Base-by-base conservation (phyloP, 257 asterid species). In the Hygrophila difformis region DNA sequence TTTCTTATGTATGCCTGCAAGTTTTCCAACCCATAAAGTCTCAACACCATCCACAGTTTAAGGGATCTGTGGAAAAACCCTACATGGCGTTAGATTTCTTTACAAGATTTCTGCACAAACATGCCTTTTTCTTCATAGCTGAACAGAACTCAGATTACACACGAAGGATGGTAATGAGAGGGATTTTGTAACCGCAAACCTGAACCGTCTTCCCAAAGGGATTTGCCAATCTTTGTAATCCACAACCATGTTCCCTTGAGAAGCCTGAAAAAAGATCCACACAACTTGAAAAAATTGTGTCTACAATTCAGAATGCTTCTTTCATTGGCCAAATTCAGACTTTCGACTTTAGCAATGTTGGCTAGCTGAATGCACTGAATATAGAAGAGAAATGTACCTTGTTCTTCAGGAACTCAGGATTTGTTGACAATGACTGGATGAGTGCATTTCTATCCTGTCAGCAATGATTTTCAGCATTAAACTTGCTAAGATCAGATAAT, bases 171-270 rank as follows among this genome's bases (percentile, higher is more conserved):
- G n/a, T n/a, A n/a, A n/a, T n/a, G n/a, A n/a, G 39, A 24, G 29
- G 29, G 5, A 2, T 24, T 7, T 7, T 2, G 29, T 2, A 5
- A 33, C 39, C n/a, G 57, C 76, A 40, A 39, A 85, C 98, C 98
- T 82, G 79, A 89, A 89, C 67, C 98, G 76, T 64, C 98, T 96
- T 45, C 98, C 96, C 40, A 89, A 75, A 48, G 94, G 96, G 62
- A 85, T 76, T 72, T 89, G 98, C 98, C 98, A 89, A 58, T 89
- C 98, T 74, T 85, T 89, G 82, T 82, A 89, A 69, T 89, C 98
- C 50, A 89, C 88, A 52, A 89, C 98, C 84, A 53, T 21, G 66
- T 71, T 77, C 24, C 16, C 74, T 69, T 82, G 80, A 59, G 96
- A 89, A 51, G 93, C 91, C 96, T 89, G 72, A 59, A 62, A 13